Percentiles rank a stretch among this genome's conserved stretches.
Evolutionary conservation across 176 grass and related monocot species (phyloP).

Genomic region (Paspalum vaginatum): DNA sequence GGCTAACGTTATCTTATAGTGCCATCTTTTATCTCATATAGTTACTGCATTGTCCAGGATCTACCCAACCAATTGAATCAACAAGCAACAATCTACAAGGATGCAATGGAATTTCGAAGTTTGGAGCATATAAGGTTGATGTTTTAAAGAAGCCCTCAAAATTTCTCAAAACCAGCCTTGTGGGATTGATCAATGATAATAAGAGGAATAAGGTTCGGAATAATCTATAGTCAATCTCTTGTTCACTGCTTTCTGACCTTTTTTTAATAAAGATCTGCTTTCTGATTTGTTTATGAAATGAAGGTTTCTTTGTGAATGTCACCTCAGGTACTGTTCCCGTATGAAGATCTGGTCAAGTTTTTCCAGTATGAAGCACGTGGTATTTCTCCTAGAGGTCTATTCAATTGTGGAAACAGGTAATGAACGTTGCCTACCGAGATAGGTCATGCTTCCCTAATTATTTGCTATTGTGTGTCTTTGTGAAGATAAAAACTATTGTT

Average conservation of each 20-base stretch:
- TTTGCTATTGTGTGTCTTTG: slow-evolving; percentile 14
- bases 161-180: slow-evolving; percentile 80
- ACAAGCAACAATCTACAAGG: slow-evolving; percentile 49
- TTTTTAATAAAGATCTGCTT: not conserved
- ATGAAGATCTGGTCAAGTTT: slow-evolving; percentile 96
- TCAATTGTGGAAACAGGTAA: slow-evolving; percentile 99
- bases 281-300: slow-evolving; percentile 36
- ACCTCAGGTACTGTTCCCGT: slow-evolving; percentile 76
- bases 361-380: slow-evolving; percentile 82
- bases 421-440: slow-evolving; percentile 9
- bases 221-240: slow-evolving; percentile 22
- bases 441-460: slow-evolving; percentile 12
- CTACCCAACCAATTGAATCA: slow-evolving; percentile 47
- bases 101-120: slow-evolving; percentile 54
- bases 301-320: slow-evolving; percentile 45
- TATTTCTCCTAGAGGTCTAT: slow-evolving; percentile 87
- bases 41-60: slow-evolving; percentile 55
- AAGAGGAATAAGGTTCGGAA: slow-evolving; percentile 83
- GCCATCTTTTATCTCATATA: slow-evolving; percentile 37
- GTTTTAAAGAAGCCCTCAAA: slow-evolving; percentile 78
- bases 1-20: slow-evolving; percentile 8
- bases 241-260: not conserved
- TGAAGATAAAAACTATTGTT: slow-evolving; percentile 1
- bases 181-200: slow-evolving; percentile 93
- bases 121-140: slow-evolving; percentile 63